These are phyloP conservation scores for Plasmodium gonderi DNA, from an alignment of 169 alveolate genomes.

Conservation along the genomic window DNA sequence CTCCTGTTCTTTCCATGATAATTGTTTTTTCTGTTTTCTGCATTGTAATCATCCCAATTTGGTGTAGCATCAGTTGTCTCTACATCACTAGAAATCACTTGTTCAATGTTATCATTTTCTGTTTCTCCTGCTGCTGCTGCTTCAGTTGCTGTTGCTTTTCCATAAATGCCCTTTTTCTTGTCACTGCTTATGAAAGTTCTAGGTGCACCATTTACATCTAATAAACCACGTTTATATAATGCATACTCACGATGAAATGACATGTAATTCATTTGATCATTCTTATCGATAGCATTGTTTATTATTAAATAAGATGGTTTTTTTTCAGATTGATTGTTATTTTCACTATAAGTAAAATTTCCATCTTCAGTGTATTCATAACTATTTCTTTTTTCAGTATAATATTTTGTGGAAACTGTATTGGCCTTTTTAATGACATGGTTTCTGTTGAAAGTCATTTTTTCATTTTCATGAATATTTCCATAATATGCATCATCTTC, in stretches of 20 bases:
- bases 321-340: neutral
- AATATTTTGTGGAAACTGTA: constrained; percentile 3
- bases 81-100: neutral
- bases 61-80: neutral
- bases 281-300: neutral
- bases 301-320: neutral
- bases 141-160: too few relatives aligned
- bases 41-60: neutral
- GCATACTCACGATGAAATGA: neutral
- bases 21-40: neutral
- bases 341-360: neutral
- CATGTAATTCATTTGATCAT: neutral
- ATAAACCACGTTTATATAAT: neutral
- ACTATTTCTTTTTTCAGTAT: neutral
- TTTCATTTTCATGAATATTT: neutral
- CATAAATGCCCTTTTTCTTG: neutral
- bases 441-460: neutral
- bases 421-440: neutral
- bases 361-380: constrained; percentile 6
- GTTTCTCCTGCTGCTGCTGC: too few relatives aligned
- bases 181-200: neutral
- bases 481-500: neutral
- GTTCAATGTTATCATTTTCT: neutral
- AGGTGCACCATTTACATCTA: neutral
- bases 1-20: neutral